Evolutionary conservation across 1,284 basidiomycete species (phyloP), one percentile per base, ranked within the genome.

Genomic region (Moniliophthora roreri): DNA sequence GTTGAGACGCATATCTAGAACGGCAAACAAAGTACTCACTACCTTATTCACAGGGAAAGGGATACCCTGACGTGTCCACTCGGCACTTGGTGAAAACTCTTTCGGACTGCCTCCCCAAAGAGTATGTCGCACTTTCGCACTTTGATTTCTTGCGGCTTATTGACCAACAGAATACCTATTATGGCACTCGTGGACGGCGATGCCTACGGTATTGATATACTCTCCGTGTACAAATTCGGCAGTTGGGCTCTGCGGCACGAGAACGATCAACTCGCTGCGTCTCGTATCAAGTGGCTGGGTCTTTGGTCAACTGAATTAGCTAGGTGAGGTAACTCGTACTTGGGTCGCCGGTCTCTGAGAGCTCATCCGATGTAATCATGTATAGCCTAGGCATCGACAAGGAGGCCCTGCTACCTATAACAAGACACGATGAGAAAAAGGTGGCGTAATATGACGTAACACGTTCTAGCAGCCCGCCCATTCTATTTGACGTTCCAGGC

Each of bases 11-110:
- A 28, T 28, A 1, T 21, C 11, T 8, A 55, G 49, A 58, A 52
- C 9, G 10, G 41, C n/a, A 5, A 37, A 45, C 47, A 13, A 42
- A 15, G 9, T 24, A 21, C 8, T 50, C 39, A 21, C 5, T 46
- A 48, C 45, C 28, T 38, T 16, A 20, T 38, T 36, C 41, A 13
- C 61, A 95, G 93, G 95, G 95, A 2, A 96, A 96, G 69, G 95
- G 95, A 1, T 97, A 95, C 68, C 94, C 95, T 0, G 95, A 97
- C 63, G 68, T 96, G 1, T 87, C 93, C 1, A 95, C 95, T 1
- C 81, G 93, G 8, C 85, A 94, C 58, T 75, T 97, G 4, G 79
- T 93, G 42, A 83, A 84, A 53, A 81, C 79, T 0, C 73, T 96
- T 1, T 81, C 87, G 1, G 78, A 85, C 48, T 79, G 79, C 38